Conservation (phyloP, 768 basidiomycete genomes). For the Russula vinacea region DNA sequence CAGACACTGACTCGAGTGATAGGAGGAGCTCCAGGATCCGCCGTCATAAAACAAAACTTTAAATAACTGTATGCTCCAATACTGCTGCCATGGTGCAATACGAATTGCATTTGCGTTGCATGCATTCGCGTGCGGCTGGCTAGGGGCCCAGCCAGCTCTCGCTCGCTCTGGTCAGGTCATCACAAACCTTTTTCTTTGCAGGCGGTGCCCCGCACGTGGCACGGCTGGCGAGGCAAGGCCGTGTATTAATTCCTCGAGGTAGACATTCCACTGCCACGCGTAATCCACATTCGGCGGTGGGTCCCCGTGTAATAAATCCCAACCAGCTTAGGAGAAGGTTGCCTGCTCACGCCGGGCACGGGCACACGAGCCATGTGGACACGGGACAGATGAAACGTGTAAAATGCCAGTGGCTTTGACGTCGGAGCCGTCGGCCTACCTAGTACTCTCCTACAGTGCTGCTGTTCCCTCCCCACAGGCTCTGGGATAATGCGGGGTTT, state of each 20-base stretch:
- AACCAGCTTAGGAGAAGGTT: conserved; percentile 6
- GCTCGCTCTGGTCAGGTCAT: too few species aligned
- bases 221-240: neutral
- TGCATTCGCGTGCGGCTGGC: neutral
- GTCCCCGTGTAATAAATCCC: neutral
- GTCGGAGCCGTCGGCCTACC: neutral
- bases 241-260: conserved; percentile 19
- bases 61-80: too few species aligned
- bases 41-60: too few species aligned
- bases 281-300: neutral
- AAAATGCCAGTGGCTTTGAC: neutral
- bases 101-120: too few species aligned
- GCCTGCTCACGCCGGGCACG: neutral
- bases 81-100: neutral
- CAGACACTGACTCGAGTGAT: conserved; percentile 21
- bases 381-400: neutral
- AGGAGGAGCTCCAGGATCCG: conserved; percentile 1
- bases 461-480: too few species aligned
- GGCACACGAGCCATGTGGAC: neutral
- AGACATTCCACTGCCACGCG: conserved; percentile 15
- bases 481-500: too few species aligned
- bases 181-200: neutral
- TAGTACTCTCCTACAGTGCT: too few species aligned
- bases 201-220: neutral
- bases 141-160: neutral